Evolutionary conservation across 169 alveolate genomes (phyloP).

Genomic region (Perkinsus marinus): DNA sequence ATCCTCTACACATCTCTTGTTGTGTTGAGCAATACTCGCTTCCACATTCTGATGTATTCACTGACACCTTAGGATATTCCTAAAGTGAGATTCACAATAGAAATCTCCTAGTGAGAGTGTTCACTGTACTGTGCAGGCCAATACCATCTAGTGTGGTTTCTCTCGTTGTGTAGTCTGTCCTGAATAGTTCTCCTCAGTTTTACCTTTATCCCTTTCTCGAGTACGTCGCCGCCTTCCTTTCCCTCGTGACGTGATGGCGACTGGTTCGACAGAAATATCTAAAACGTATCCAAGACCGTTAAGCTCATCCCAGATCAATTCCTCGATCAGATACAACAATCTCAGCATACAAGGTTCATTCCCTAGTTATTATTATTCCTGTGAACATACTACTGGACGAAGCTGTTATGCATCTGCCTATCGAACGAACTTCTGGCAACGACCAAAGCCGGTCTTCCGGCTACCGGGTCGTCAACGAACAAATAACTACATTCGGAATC

Average conservation of each 20-base stretch:
- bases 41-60: too few species aligned
- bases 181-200: not conserved
- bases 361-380: not conserved
- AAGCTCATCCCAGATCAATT: not conserved
- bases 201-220: not conserved
- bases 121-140: too few species aligned
- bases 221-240: not conserved
- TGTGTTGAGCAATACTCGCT: too few species aligned
- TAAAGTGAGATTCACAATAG: too few species aligned
- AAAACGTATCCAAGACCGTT: not conserved
- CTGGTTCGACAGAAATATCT: not conserved
- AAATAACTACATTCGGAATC: not conserved
- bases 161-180: too few species aligned
- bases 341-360: not conserved
- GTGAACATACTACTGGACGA: not conserved
- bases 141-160: too few species aligned
- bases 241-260: not conserved
- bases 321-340: not conserved
- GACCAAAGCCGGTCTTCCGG: not conserved
- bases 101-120: too few species aligned
- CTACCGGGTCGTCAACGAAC: not conserved
- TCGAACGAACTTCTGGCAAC: not conserved
- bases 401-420: not conserved
- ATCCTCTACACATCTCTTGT: too few species aligned
- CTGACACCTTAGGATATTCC: too few species aligned